A percentile compares a stretch with the other conserved stretches of the same genome.
Conservation (phyloP, 1,284 basidiomycete genomes). For the Ustilago vetiveriae region DNA sequence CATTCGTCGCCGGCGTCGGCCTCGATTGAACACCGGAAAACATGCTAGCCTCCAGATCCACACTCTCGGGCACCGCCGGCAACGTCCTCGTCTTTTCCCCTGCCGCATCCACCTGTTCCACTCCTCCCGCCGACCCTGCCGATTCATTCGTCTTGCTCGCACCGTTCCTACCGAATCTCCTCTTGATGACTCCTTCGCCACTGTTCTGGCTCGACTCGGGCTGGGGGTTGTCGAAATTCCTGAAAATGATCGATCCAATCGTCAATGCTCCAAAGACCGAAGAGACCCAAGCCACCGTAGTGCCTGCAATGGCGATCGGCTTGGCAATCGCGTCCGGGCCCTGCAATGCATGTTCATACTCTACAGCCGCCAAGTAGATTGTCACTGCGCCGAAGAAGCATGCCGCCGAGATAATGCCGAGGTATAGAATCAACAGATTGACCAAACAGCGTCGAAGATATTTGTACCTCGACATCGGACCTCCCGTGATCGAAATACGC, state of each 20-base stretch:
- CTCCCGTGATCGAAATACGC: conserved; percentile 17
- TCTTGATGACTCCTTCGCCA: conserved; percentile 4
- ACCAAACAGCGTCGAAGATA: conserved; percentile 55
- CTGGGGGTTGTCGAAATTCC: conserved; percentile 45
- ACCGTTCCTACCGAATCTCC: conserved; percentile 13
- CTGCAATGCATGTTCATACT: conserved; percentile 34
- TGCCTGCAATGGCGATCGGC: conserved; percentile 10
- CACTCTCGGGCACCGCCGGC: conserved; percentile 58
- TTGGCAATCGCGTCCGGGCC: conserved; percentile 11
- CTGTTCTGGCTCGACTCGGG: conserved; percentile 31
- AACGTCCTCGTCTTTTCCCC: conserved; percentile 42
- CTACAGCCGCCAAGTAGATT: conserved; percentile 32
- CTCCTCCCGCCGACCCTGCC: conserved; percentile 1
- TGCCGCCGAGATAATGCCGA: conserved; percentile 51
- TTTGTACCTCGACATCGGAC: conserved; percentile 36
- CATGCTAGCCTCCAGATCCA: conserved; percentile 41
- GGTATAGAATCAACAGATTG: conserved; percentile 54
- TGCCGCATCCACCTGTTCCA: not conserved
- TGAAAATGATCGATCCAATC: conserved; percentile 45
- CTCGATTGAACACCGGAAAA: conserved; percentile 11
- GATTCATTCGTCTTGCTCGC: conserved; percentile 11
- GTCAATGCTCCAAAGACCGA: conserved; percentile 48
- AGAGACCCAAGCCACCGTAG: conserved; percentile 28
- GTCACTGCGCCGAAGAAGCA: conserved; percentile 37
- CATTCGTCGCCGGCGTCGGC: conserved; percentile 11